Conservation (phyloP, 352 stramenopile species). For the Thalassiosira delicatula region DNA sequence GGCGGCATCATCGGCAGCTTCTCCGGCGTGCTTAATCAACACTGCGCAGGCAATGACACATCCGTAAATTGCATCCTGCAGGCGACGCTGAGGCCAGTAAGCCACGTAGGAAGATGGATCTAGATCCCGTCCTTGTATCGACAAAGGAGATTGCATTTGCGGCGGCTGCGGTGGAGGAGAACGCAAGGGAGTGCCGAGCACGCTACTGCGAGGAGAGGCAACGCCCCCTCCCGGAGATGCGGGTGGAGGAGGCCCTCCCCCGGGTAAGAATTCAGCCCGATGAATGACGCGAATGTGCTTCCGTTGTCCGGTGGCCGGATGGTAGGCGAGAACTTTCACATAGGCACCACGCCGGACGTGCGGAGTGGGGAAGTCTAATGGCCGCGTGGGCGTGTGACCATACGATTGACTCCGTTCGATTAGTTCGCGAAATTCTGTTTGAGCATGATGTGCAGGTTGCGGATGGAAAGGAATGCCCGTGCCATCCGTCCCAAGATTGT, state of each 20-base stretch:
- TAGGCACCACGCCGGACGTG: conserved; percentile 46
- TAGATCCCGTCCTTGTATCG: conserved; percentile 16
- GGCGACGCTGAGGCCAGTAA: conserved; percentile 74
- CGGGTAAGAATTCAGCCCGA: conserved; percentile 64
- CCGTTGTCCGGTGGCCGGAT: conserved; percentile 57
- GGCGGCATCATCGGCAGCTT: conserved; percentile 76
- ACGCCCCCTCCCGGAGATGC: conserved; percentile 32
- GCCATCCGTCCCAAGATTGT: conserved; percentile 44
- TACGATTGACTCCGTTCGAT: conserved; percentile 22
- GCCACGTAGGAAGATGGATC: conserved; percentile 57
- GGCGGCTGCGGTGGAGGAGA: conserved; percentile 20
- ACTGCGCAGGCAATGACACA: conserved; percentile 78
- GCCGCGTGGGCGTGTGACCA: conserved; percentile 42
- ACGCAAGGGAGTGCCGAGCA: background rate
- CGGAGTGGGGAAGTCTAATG: conserved; percentile 74
- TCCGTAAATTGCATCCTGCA: conserved; percentile 85
- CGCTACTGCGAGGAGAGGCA: conserved; percentile 6
- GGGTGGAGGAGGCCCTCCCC: conserved; percentile 9
- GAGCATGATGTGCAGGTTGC: conserved; percentile 42
- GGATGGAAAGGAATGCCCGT: conserved; percentile 49
- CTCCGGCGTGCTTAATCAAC: conserved; percentile 68
- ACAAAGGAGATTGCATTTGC: conserved; percentile 6
- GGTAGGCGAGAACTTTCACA: conserved; percentile 13
- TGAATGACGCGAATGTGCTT: conserved; percentile 77
- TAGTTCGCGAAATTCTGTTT: conserved; percentile 53